phyloP scores from a whole-genome alignment of 768 basidiomycete species.

The Lentinula boryana region DNA sequence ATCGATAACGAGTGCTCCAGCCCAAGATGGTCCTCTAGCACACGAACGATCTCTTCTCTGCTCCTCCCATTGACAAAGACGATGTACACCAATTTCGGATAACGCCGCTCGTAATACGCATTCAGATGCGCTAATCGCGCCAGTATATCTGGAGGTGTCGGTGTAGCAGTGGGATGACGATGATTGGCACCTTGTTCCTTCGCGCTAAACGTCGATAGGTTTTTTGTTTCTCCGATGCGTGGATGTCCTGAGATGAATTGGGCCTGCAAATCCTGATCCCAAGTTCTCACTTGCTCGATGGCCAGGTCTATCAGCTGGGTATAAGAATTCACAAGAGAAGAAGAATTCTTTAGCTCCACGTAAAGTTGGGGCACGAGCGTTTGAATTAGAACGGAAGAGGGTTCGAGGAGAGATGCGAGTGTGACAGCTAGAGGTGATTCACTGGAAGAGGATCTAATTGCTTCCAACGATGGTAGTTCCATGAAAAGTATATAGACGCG shows the following conservation, averaged over 20 bases:
- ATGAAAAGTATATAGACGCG: not conserved
- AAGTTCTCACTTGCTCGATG: slow-evolving; percentile 41
- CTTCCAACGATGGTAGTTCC: not conserved
- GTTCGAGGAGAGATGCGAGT: slow-evolving; percentile 48
- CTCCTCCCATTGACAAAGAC: slow-evolving; percentile 88
- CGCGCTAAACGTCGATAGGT: slow-evolving; percentile 69
- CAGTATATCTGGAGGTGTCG: slow-evolving; percentile 71
- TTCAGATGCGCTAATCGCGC: slow-evolving; percentile 72
- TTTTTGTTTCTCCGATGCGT: slow-evolving; percentile 78
- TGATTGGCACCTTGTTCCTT: slow-evolving; percentile 64
- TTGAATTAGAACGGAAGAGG: slow-evolving; percentile 49
- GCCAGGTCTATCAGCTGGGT: slow-evolving; percentile 49
- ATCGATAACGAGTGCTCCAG: slow-evolving; percentile 45
- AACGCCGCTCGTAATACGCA: slow-evolving; percentile 64
- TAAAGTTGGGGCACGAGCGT: slow-evolving; percentile 52
- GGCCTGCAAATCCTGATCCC: slow-evolving; percentile 46
- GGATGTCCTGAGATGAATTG: slow-evolving; percentile 82
- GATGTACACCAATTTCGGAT: slow-evolving; percentile 78
- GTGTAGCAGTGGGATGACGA: slow-evolving; percentile 24
- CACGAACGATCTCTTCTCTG: slow-evolving; percentile 62
- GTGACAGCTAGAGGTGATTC: slow-evolving; percentile 16
- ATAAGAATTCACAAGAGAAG: slow-evolving; percentile 32
- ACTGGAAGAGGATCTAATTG: not conserved
- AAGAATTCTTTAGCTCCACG: slow-evolving; percentile 15
- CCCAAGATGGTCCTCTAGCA: slow-evolving; percentile 69